A percentile compares a stretch with the other conserved stretches of the same genome.
Conservation (phyloP, 2,329 filamentous ascomycete genomes). For the Alternaria solani region DNA sequence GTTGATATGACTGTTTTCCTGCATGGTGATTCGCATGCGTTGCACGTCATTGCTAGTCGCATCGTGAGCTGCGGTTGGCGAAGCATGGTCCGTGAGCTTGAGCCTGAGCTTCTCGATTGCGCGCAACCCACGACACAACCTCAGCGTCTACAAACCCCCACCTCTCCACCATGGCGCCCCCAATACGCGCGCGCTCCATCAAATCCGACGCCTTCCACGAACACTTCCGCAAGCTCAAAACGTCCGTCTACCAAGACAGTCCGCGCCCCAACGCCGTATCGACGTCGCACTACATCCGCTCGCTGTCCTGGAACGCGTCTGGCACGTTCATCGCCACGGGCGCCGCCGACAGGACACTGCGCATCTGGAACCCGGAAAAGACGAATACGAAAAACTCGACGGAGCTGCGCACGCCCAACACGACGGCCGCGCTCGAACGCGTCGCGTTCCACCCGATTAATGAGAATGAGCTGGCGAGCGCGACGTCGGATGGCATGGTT, state of each 20-base stretch:
- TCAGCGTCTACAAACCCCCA: neutral
- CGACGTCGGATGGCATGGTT: conserved; percentile 76
- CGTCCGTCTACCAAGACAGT: conserved; percentile 68
- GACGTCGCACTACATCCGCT: conserved; percentile 62
- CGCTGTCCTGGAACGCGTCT: conserved; percentile 87
- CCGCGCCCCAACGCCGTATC: conserved; percentile 45
- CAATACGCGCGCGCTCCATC: conserved; percentile 64
- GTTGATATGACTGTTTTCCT: neutral
- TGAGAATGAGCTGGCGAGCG: conserved; percentile 78
- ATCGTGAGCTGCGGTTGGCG: neutral
- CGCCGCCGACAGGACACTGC: conserved; percentile 71
- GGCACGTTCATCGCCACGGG: conserved; percentile 87
- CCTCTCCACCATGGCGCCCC: conserved; percentile 38
- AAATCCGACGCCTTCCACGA: conserved; percentile 73
- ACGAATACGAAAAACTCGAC: conserved; percentile 77
- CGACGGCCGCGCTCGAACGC: conserved; percentile 65
- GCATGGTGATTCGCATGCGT: neutral
- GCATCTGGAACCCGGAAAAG: conserved; percentile 84
- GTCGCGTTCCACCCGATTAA: conserved; percentile 80
- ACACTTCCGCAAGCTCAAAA: conserved; percentile 73
- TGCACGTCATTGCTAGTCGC: neutral
- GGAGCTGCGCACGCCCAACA: conserved; percentile 72
- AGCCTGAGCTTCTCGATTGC: conserved; percentile 5
- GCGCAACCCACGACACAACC: neutral
- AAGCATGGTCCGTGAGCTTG: conserved; percentile 7